phyloP scores from a whole-genome alignment of 2,329 filamentous ascomycete species.

The Botryosphaeria dothidea region DNA sequence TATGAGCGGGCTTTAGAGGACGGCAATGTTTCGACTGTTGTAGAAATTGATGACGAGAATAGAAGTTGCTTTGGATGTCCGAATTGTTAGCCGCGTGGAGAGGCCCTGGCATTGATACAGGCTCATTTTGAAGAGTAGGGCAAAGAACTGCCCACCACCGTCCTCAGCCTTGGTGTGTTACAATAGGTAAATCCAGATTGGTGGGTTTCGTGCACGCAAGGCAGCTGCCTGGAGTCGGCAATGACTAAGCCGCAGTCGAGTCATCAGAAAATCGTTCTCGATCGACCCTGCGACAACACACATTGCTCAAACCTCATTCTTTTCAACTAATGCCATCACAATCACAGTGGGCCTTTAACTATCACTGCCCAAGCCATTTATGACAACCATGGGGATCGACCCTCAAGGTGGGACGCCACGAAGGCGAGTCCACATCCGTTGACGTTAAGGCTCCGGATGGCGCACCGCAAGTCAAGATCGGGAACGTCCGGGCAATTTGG shows the following conservation, averaged over 20 bases:
- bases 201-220: too few species aligned
- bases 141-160: too few species aligned
- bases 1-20: slow-evolving; percentile 61
- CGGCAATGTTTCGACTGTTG: neutral
- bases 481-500: neutral
- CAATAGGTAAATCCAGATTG: too few species aligned
- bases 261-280: neutral
- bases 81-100: too few species aligned
- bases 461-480: neutral
- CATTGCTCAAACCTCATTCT: neutral
- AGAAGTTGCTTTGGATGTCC: neutral
- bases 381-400: too few species aligned
- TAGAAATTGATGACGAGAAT: neutral
- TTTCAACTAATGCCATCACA: neutral
- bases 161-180: too few species aligned
- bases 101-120: too few species aligned
- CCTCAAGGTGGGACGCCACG: too few species aligned
- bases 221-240: neutral
- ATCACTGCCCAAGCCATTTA: too few species aligned
- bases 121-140: too few species aligned
- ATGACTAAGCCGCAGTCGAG: neutral
- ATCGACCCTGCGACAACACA: neutral
- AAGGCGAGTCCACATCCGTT: too few species aligned
- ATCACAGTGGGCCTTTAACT: neutral
- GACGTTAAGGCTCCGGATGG: neutral